Conservation (phyloP, 2,329 filamentous ascomycete species). For the Stemphylium beticola region DNA sequence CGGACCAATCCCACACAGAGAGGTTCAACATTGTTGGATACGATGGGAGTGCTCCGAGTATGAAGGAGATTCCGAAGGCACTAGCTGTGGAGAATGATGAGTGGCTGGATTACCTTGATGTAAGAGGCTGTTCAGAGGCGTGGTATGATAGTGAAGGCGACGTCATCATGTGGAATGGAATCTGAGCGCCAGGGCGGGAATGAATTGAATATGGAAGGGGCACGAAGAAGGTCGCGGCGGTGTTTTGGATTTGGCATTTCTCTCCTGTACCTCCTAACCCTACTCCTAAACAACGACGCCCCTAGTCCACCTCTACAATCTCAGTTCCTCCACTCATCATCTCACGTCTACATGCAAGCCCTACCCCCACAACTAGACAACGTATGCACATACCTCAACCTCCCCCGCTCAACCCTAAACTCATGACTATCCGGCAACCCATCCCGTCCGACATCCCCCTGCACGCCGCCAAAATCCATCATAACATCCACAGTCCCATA, state of each 20-base stretch:
- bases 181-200: not conserved
- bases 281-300: no score
- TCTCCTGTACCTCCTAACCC: not conserved
- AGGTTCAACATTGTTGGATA: slow-evolving; percentile 16
- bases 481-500: slow-evolving; percentile 41
- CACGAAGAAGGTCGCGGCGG: not conserved
- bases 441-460: slow-evolving; percentile 13
- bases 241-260: not conserved
- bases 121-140: slow-evolving; percentile 31
- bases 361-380: slow-evolving; percentile 33
- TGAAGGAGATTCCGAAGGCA: slow-evolving; percentile 27
- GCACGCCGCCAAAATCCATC: slow-evolving; percentile 37
- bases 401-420: slow-evolving; percentile 38
- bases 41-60: slow-evolving; percentile 28
- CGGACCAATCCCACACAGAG: not conserved
- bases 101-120: slow-evolving; percentile 36
- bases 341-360: slow-evolving; percentile 25
- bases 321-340: no score
- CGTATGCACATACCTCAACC: slow-evolving; percentile 42
- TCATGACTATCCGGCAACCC: slow-evolving; percentile 44
- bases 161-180: slow-evolving; percentile 25
- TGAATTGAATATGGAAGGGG: no score
- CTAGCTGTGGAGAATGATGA: slow-evolving; percentile 39
- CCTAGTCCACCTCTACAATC: no score
- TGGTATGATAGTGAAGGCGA: slow-evolving; percentile 41